Conservation (phyloP, 768 basidiomycete species). For the Auriscalpium microsporum region DNA sequence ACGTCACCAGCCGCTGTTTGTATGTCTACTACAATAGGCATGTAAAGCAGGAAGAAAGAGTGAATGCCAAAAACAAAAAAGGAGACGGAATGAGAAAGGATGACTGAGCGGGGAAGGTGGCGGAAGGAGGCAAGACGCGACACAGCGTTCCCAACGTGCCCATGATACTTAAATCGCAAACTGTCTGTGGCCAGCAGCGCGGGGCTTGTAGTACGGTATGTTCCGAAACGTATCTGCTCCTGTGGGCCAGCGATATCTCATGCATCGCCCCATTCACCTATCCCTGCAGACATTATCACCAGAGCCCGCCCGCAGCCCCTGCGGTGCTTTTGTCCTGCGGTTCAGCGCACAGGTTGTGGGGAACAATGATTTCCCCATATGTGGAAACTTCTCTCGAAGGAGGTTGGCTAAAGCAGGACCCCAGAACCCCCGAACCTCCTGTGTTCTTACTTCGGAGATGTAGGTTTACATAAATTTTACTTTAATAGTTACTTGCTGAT, state of each 20-base stretch:
- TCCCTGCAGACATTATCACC: background rate
- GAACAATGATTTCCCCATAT: background rate
- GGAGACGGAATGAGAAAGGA: background rate
- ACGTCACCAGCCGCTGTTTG: slow-evolving; percentile 11
- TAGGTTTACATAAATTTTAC: no score
- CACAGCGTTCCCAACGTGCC: background rate
- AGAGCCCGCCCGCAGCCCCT: background rate
- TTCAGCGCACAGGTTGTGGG: background rate
- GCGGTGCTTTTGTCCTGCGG: background rate
- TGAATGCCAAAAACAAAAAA: background rate
- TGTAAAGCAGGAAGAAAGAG: slow-evolving; percentile 1
- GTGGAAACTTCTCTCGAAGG: background rate
- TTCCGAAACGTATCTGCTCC: slow-evolving; percentile 7
- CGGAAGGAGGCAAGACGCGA: slow-evolving; percentile 1
- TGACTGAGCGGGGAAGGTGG: background rate
- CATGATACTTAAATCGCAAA: background rate
- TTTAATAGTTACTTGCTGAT: no score
- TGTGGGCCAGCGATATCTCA: background rate
- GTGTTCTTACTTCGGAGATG: no score
- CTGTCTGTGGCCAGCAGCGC: slow-evolving; percentile 7
- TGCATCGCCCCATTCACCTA: background rate
- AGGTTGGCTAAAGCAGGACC: no score
- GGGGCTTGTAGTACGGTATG: slow-evolving; percentile 10
- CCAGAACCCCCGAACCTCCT: no score
- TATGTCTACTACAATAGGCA: slow-evolving; percentile 13